These are phyloP conservation scores for Quercus lobata DNA, from an alignment of 331 rosid genomes.

Conservation along the genomic window DNA sequence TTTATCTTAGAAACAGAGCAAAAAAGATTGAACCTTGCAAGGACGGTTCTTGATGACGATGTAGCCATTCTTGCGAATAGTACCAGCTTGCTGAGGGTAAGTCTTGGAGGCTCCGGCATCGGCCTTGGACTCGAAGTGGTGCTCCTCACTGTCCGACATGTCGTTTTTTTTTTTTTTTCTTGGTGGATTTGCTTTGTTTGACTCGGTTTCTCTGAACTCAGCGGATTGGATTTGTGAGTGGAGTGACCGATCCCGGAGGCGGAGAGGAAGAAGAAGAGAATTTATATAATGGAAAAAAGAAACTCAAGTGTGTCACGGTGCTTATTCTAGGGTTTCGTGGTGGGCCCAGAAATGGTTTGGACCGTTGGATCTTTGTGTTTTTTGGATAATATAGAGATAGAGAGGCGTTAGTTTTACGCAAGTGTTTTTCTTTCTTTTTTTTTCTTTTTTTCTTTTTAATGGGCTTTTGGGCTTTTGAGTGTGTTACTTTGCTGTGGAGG, in stretches of 20 bases:
- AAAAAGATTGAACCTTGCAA: constrained; percentile 48
- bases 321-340: neutral
- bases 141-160: constrained; percentile 76
- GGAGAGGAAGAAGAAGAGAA: neutral
- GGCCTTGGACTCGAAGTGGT: constrained; percentile 76
- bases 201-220: neutral
- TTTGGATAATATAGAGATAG: neutral
- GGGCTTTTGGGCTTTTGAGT: no score
- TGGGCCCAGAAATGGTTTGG: neutral
- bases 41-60: constrained; percentile 66
- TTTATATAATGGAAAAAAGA: neutral
- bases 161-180: neutral
- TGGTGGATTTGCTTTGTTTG: neutral
- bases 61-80: constrained; percentile 72
- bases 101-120: constrained; percentile 81
- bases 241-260: neutral
- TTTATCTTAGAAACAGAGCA: neutral
- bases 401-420: neutral
- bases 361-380: constrained; percentile 34
- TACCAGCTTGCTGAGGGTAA: constrained; percentile 69
- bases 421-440: neutral
- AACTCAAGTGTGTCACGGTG: constrained; percentile 2
- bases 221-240: neutral
- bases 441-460: no score
- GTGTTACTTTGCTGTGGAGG: neutral